Evolutionary conservation across 345 rosid species (phyloP).

Genomic region (Brassica cretica): DNA sequence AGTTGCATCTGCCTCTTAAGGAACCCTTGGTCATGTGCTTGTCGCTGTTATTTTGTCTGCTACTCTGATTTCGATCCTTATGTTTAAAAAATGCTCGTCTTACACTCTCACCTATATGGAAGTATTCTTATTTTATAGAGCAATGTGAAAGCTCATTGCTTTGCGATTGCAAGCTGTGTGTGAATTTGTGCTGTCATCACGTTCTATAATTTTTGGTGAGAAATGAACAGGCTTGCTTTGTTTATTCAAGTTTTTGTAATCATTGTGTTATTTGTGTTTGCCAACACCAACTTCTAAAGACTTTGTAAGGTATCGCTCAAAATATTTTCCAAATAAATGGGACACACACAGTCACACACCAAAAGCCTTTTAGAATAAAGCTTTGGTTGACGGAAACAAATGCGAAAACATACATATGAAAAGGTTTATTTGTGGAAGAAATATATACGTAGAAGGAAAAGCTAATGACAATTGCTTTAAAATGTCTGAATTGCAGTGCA

Average conservation of each 20-base stretch:
- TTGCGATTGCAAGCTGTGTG: slow-evolving; percentile 26
- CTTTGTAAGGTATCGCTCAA: not conserved
- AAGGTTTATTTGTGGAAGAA: not conserved
- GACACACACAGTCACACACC: not conserved
- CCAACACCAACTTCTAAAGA: not conserved
- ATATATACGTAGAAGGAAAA: not conserved
- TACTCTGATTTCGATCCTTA: slow-evolving; percentile 13
- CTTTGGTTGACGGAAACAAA: not conserved
- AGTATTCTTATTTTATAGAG: slow-evolving; percentile 18
- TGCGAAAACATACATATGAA: not conserved
- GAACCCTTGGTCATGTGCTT: not conserved
- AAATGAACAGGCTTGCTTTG: slow-evolving; percentile 15
- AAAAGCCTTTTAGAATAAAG: not conserved
- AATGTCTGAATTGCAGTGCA: not conserved
- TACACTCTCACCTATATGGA: slow-evolving; percentile 11
- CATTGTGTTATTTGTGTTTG: not conserved
- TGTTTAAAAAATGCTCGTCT: slow-evolving; percentile 25
- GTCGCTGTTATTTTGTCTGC: not conserved
- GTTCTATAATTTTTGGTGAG: slow-evolving; percentile 18
- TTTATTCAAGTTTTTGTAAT: slow-evolving; percentile 26
- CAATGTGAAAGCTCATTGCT: slow-evolving; percentile 36
- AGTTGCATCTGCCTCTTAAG: slow-evolving; percentile 18
- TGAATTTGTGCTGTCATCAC: slow-evolving; percentile 24
- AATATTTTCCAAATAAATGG: not conserved
- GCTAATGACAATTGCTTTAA: not conserved